Evolutionary conservation across 306 rosid genomes (phyloP).

Genomic region (Medicago arabica): DNA sequence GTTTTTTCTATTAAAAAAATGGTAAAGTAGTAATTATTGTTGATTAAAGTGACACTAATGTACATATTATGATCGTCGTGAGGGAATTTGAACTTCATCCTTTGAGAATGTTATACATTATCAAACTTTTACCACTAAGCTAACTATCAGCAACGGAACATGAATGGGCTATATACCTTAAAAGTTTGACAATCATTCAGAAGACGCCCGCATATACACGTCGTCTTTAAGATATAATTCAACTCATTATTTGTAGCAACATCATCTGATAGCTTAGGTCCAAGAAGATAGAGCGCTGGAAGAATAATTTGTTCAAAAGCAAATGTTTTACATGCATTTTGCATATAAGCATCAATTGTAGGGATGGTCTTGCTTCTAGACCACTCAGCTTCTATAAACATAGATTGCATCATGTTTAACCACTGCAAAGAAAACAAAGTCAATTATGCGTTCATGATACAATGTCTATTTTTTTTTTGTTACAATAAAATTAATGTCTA

Average conservation of each 20-base stretch:
- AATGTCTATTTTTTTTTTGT: constrained; percentile 1
- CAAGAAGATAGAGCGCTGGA: constrained; percentile 71
- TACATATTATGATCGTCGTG: neutral
- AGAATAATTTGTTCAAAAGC: constrained; percentile 81
- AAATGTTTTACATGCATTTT: constrained; percentile 61
- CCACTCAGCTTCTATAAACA: constrained; percentile 78
- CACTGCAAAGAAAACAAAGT: constrained; percentile 60
- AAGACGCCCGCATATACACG: constrained; percentile 73
- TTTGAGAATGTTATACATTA: too few species aligned
- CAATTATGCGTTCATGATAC: constrained; percentile 7
- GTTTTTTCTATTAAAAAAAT: too few species aligned
- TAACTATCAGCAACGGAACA: too few species aligned
- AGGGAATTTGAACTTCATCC: neutral
- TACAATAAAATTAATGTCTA: too few species aligned
- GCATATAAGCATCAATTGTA: constrained; percentile 69
- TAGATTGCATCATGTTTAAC: constrained; percentile 64
- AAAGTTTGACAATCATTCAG: constrained; percentile 67
- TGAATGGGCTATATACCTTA: constrained; percentile 49
- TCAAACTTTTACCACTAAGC: too few species aligned
- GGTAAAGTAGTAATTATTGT: too few species aligned
- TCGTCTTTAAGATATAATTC: constrained; percentile 53
- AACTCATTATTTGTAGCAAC: constrained; percentile 49
- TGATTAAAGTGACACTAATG: too few species aligned
- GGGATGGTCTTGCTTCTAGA: constrained; percentile 57
- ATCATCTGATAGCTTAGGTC: constrained; percentile 67